A percentile compares a stretch with the other conserved stretches of the same genome.
phyloP scores from a whole-genome alignment of 805 yeast genomes.

The Priceomyces castillae region DNA sequence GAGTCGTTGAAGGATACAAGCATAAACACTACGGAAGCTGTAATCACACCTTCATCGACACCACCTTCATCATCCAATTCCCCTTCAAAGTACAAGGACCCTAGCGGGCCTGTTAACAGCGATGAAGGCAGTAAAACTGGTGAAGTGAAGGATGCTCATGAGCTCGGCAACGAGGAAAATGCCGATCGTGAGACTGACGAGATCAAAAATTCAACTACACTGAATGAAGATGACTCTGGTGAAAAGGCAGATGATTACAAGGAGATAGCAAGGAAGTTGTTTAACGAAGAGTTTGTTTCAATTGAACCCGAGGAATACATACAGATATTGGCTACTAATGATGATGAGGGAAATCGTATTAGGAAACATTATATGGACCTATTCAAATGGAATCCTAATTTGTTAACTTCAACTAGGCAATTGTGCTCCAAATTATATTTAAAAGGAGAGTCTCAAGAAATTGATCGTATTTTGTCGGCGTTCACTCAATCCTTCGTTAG shows the following conservation, averaged over 20 bases:
- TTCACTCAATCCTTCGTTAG: slow-evolving; percentile 63
- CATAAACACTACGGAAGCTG: background rate
- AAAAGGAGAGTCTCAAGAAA: slow-evolving; percentile 79
- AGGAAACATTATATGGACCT: slow-evolving; percentile 46
- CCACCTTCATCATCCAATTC: slow-evolving; percentile 1
- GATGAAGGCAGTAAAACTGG: background rate
- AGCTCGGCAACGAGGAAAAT: background rate
- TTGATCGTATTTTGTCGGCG: slow-evolving; percentile 68
- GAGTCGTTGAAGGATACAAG: background rate
- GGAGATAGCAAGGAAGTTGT: slow-evolving; percentile 37
- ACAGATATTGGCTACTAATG: slow-evolving; percentile 38
- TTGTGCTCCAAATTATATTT: slow-evolving; percentile 68
- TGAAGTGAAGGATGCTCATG: background rate
- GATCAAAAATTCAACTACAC: background rate
- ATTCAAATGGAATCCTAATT: slow-evolving; percentile 47
- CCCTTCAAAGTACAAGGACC: background rate
- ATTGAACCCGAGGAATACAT: slow-evolving; percentile 45
- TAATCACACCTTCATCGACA: slow-evolving; percentile 1
- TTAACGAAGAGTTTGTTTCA: slow-evolving; percentile 40
- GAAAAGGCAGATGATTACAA: slow-evolving; percentile 17
- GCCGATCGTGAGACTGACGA: background rate
- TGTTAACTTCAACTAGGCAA: slow-evolving; percentile 54
- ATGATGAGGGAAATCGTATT: slow-evolving; percentile 37
- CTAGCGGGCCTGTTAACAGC: background rate
- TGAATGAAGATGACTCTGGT: background rate